Base-by-base conservation (phyloP, 768 basidiomycete species). In the Psilocybe tampanensis region DNA sequence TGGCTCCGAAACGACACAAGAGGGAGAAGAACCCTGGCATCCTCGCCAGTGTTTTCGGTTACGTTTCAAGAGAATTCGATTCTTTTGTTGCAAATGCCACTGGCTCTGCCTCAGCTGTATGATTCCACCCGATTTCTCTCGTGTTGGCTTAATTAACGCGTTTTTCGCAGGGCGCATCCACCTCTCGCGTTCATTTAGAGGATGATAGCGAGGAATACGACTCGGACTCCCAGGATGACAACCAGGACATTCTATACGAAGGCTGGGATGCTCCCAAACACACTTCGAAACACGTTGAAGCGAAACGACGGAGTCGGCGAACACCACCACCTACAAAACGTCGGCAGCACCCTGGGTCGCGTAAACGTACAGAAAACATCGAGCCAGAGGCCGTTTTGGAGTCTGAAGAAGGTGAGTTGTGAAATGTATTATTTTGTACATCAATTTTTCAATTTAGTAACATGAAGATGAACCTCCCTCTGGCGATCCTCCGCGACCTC, bases 71-170 rank as follows among this genome's bases (percentile, higher is more conserved):
- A 48, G 90, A 93, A 68, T 66, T 92, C 34, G 84, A 84, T 44
- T 84, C 85, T 11, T 92, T 93, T 68, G 78, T 92, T 22, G 71
- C 80, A 18, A 86, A 76, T 63, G 90, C 90, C 47, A 83, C 86
- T 8, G 86, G 85, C 5, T 71, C 72, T 8, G 56, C 70, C 1
- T 56, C 55, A 19, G 41, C 58, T 34, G 64, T 64, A 49, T 43
- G 60, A 43, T 50, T 55, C 24, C 17, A 44, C 48, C 42, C 24
- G 26, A 26, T 49, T 42, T n/a, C 36, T 48, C 8, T 22, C 56
- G 32, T 29, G 15, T 19, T 50, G 44, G 8, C 47, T 42, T 39
- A 57, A 55, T 56, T 63, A 34, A 62, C 59, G 65, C 59, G 59
- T 59, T 60, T 29, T 47, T 57, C 47, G 53, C 58, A 62, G 52